Evolutionary conservation across 176 grass and related monocot species (phyloP).

Genomic region (Eleusine coracana): DNA sequence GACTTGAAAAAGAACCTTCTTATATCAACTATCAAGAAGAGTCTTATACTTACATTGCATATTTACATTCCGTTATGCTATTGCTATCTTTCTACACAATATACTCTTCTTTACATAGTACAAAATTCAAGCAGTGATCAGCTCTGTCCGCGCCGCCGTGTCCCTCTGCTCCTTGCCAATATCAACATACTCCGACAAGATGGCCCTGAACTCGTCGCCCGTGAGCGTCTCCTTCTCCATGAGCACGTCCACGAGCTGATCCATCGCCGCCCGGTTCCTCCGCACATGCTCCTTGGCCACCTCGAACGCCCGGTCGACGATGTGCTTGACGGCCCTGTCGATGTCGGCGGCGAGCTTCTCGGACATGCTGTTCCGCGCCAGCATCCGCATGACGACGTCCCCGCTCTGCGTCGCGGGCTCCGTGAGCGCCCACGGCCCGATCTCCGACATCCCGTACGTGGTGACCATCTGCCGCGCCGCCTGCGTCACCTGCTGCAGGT

Average conservation of each 20-base stretch:
- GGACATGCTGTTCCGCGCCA: slow-evolving; percentile 58
- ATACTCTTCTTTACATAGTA: not conserved
- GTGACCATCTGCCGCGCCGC: slow-evolving; percentile 81
- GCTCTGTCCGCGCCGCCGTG: slow-evolving; percentile 33
- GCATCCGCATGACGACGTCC: slow-evolving; percentile 81
- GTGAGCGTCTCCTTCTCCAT: slow-evolving; percentile 78
- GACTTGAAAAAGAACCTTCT: not conserved
- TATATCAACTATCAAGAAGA: not conserved
- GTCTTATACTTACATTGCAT: not conserved
- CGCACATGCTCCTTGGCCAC: slow-evolving; percentile 68
- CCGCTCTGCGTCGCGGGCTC: slow-evolving; percentile 61
- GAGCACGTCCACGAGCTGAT: slow-evolving; percentile 76
- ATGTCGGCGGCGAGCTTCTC: slow-evolving; percentile 72
- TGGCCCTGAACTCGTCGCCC: slow-evolving; percentile 76
- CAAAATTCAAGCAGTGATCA: slow-evolving; percentile 50
- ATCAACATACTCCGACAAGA: slow-evolving; percentile 65
- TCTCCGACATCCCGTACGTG: slow-evolving; percentile 82
- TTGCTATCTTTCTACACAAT: not conserved
- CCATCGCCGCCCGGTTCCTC: slow-evolving; percentile 66
- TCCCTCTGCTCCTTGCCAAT: slow-evolving; percentile 45
- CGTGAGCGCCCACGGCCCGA: slow-evolving; percentile 65
- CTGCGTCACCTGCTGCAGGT: slow-evolving; percentile 87
- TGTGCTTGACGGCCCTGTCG: slow-evolving; percentile 60
- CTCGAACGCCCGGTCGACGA: slow-evolving; percentile 61
- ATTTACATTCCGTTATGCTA: slow-evolving; percentile 5